Evolutionary conservation across 1,284 basidiomycete species (phyloP).

Genomic region (Taiwanofungus camphoratus): DNA sequence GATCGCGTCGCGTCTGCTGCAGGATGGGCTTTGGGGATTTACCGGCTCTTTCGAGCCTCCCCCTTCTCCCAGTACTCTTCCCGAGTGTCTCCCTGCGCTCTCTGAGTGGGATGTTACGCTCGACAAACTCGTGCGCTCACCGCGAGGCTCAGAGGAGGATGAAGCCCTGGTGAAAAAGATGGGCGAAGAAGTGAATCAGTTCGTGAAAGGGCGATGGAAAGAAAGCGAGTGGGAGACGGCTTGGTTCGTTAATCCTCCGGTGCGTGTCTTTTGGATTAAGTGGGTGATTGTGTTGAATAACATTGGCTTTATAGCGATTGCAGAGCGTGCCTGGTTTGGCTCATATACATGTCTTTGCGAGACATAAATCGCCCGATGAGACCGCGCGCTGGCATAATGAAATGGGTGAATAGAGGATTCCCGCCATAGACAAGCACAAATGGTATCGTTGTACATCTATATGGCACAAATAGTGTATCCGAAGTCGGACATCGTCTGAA

Average conservation of each 20-base stretch:
- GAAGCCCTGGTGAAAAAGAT: conserved; percentile 44
- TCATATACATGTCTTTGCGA: conserved; percentile 77
- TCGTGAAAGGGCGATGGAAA: conserved; percentile 58
- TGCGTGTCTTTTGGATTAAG: conserved; percentile 30
- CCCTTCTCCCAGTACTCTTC: conserved; percentile 58
- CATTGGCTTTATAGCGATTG: conserved; percentile 43
- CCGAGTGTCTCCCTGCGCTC: conserved; percentile 50
- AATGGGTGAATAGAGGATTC: too few relatives aligned
- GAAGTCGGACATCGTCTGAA: too few relatives aligned
- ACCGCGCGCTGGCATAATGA: too few relatives aligned
- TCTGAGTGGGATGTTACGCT: conserved; percentile 64
- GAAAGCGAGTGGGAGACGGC: conserved; percentile 75
- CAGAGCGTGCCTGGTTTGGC: conserved; percentile 76
- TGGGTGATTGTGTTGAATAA: conserved; percentile 1
- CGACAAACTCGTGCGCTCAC: conserved; percentile 49
- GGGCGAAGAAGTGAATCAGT: conserved; percentile 53
- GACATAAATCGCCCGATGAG: conserved; percentile 37
- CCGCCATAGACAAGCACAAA: too few relatives aligned
- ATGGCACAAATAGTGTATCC: too few relatives aligned
- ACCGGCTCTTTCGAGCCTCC: conserved; percentile 55
- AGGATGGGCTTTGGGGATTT: conserved; percentile 75
- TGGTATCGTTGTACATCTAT: too few relatives aligned
- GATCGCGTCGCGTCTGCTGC: conserved; percentile 48
- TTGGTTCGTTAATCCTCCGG: conserved; percentile 83
- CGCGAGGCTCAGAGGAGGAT: conserved; percentile 45